Base-by-base conservation (phyloP, 352 stramenopile genomes). In the Globisporangium parvum region DNA sequence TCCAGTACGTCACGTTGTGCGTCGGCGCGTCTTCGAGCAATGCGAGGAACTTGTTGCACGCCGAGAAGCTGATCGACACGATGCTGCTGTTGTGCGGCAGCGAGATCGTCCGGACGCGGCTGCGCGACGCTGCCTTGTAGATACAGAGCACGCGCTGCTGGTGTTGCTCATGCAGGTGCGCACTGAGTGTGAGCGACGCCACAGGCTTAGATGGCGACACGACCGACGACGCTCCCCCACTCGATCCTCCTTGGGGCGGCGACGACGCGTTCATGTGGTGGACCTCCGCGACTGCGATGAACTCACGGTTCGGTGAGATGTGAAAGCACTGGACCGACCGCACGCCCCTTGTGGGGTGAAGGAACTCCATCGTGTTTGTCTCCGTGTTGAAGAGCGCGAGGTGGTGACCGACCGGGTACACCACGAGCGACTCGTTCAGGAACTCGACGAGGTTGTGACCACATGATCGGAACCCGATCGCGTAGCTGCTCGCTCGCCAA, bases 1-100 rank as follows among this genome's bases (percentile, higher is more conserved):
- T 91, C 80, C 79, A 93, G 57, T 90, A 91, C 28, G 76, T 85
- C 24, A 93, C 71, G 21, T 71, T 81, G 53, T 91, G 77, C 3
- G 75, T 64, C 40, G 81, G 83, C 18, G 80, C 73, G 42, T 91
- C 80, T 40, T 91, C 80, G 1, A 91, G 67, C 51, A 89, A 69
- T 0, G 67, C 80, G 1, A 93, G 53, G 57, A 84, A 90, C 59
- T 91, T 93, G 64, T 85, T 89, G 53, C 90, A 83, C 0, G 65
- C 53, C 5, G 77, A 88, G 46, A 93, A 91, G 28, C 66, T 70
- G 45, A 75, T 85, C 18, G 82, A 88, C 0, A 87, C 72, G 23
- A 92, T 68, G 44, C 57, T 87, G 10, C 74, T 71, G 21, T 87
- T 80, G 24, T 76, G 62, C 12, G 78, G 63, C 5, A 88, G 42